Base-by-base conservation (phyloP, 495 filamentous ascomycete species). In the Glonium stellatum region DNA sequence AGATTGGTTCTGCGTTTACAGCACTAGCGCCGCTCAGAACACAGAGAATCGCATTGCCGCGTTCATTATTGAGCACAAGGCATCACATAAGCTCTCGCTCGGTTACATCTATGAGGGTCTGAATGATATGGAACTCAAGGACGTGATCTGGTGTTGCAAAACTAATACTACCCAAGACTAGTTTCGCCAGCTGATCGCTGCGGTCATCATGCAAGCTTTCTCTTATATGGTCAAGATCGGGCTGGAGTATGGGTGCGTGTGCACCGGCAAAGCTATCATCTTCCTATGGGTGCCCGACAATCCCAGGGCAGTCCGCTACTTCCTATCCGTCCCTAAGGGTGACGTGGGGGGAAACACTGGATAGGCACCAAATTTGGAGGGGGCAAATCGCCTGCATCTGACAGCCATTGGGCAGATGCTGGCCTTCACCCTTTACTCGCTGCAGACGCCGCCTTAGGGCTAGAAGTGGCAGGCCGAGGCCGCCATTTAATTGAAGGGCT, bases 151-250 rank as follows among this genome's bases (percentile, higher is more conserved):
- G n/a, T n/a, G n/a, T n/a, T n/a, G n/a, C n/a, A n/a, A n/a, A n/a
- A n/a, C n/a, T n/a, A n/a, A n/a, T n/a, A n/a, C n/a, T n/a, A n/a
- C n/a, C n/a, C n/a, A n/a, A n/a, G n/a, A n/a, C n/a, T n/a, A n/a
- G n/a, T n/a, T n/a, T n/a, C n/a, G n/a, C n/a, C n/a, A n/a, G n/a
- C n/a, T n/a, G 18, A 55, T 68, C 9, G 66, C 66, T 48, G 66
- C 64, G 19, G 55, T 59, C 10, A 63, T 69, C 25, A 69, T 64
- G 19, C 57, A 69, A 54, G 60, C 57, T 27, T 69, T 67, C 39
- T 69, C 60, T 54, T 69, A 69, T 55, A 69, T 69, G 54, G 55
- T 64, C 21, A 23, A 44, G 34, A 23, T 54, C 60, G 60, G 64
- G 36, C 10, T 64, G 41, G 53, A 63, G 57, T 69, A 63, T 59